Conservation (phyloP, 208 protist genomes). For the Trypanosoma brucei region DNA sequence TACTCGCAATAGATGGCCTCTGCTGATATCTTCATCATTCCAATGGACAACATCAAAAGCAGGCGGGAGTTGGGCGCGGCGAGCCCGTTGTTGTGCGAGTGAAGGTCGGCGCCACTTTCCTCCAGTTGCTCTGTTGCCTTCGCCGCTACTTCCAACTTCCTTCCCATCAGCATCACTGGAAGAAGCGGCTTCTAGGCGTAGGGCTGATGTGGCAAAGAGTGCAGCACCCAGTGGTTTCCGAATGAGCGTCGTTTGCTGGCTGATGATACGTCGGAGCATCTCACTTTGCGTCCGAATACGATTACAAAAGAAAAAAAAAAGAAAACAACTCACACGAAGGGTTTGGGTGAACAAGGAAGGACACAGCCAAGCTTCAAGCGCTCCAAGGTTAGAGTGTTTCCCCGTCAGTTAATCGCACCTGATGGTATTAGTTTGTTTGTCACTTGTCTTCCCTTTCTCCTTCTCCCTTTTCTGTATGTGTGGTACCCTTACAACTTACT, state of each 20-base stretch:
- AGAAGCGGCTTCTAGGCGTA: background rate
- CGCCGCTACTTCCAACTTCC: constrained; percentile 1
- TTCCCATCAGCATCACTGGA: background rate
- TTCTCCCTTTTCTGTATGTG: background rate
- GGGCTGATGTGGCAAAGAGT: background rate
- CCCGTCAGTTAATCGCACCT: too few species aligned
- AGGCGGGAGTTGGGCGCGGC: constrained; percentile 40
- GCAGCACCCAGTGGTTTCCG: background rate
- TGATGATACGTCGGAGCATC: constrained; percentile 4
- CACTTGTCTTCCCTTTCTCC: constrained; percentile 3
- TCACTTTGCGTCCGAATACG: constrained; percentile 1
- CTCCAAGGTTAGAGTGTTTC: too few species aligned
- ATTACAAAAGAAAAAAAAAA: constrained; percentile 16
- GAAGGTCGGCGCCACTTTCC: constrained; percentile 16
- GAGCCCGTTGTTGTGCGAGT: constrained; percentile 27
- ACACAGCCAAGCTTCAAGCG: too few species aligned
- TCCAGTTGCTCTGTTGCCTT: constrained; percentile 1
- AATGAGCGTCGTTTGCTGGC: background rate
- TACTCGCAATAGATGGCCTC: constrained; percentile 71
- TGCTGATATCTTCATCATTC: constrained; percentile 62
- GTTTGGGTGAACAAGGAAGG: background rate
- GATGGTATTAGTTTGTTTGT: background rate
- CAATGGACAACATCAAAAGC: constrained; percentile 87
- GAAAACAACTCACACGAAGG: constrained; percentile 3
- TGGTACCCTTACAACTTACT: constrained; percentile 1